Percentiles rank a stretch among this genome's conserved stretches.
Evolutionary conservation across 78 protist species (phyloP).

Genomic region (Dictyostelium capitatum): DNA sequence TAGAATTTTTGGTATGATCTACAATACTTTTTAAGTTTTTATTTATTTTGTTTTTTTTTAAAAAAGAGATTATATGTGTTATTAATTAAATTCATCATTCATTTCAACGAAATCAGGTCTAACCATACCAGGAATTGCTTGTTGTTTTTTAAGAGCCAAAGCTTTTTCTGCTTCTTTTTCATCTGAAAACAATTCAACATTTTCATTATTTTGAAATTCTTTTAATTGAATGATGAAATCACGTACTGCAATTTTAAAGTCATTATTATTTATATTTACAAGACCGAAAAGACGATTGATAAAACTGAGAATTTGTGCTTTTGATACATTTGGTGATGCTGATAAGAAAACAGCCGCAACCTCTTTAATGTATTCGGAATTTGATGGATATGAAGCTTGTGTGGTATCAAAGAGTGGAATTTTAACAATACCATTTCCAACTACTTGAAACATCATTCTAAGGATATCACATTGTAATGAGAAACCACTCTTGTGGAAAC

Average conservation of each 20-base stretch:
- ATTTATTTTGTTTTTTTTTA: no score
- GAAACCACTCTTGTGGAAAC: constrained; percentile 87
- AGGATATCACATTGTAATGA: constrained; percentile 71
- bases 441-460: constrained; percentile 63
- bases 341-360: constrained; percentile 24
- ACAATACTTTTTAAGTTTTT: no score
- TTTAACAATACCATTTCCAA: constrained; percentile 72
- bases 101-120: constrained; percentile 11
- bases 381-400: constrained; percentile 15
- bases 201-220: constrained; percentile 75
- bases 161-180: constrained; percentile 71
- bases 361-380: constrained; percentile 40
- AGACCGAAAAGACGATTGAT: constrained; percentile 18
- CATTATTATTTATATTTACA: constrained; percentile 7
- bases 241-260: constrained; percentile 75
- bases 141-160: constrained; percentile 10
- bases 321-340: constrained; percentile 79
- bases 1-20: no score
- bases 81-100: background rate
- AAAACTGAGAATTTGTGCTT: constrained; percentile 30
- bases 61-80: no score
- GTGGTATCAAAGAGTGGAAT: constrained; percentile 57
- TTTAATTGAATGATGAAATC: constrained; percentile 85
- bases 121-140: constrained; percentile 84
- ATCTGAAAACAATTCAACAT: constrained; percentile 25